phyloP scores from a whole-genome alignment of 2,329 filamentous ascomycete genomes.

The Nemania sp. region DNA sequence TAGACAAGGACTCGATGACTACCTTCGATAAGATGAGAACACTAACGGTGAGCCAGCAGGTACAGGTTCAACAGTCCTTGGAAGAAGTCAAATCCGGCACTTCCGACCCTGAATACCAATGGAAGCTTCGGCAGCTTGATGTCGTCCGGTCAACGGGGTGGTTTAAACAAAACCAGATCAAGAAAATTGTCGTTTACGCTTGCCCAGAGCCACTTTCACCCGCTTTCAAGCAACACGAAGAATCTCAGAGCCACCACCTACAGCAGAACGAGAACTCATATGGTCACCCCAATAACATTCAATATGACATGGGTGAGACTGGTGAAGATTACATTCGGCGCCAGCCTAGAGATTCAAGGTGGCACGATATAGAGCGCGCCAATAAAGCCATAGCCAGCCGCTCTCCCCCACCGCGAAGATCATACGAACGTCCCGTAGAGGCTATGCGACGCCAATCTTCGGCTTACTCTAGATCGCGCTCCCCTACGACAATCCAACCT shows the following conservation, averaged over 20 bases:
- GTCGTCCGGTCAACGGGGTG: constrained; percentile 15
- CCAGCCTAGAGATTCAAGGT: neutral
- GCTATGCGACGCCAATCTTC: neutral
- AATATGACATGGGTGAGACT: neutral
- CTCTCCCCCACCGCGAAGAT: neutral
- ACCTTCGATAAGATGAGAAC: constrained; percentile 12
- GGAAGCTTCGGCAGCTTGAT: constrained; percentile 17
- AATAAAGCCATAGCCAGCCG: constrained; percentile 18
- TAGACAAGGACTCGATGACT: constrained; percentile 23
- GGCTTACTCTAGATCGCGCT: neutral
- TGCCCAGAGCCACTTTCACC: neutral
- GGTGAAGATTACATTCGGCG: neutral
- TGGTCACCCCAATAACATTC: neutral
- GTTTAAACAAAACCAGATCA: constrained; percentile 12
- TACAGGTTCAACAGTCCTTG: constrained; percentile 16
- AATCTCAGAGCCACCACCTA: neutral
- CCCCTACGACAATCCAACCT: neutral
- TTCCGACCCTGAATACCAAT: neutral
- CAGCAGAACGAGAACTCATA: neutral
- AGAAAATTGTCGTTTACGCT: constrained; percentile 13
- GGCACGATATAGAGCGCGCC: neutral
- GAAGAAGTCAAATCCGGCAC: constrained; percentile 7
- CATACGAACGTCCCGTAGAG: no score
- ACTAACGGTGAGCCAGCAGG: constrained; percentile 15
- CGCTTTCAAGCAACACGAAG: neutral